These are phyloP conservation scores for Rhinocladiella mackenziei DNA, from an alignment of 2,329 filamentous ascomycete species.

Conservation along the genomic window DNA sequence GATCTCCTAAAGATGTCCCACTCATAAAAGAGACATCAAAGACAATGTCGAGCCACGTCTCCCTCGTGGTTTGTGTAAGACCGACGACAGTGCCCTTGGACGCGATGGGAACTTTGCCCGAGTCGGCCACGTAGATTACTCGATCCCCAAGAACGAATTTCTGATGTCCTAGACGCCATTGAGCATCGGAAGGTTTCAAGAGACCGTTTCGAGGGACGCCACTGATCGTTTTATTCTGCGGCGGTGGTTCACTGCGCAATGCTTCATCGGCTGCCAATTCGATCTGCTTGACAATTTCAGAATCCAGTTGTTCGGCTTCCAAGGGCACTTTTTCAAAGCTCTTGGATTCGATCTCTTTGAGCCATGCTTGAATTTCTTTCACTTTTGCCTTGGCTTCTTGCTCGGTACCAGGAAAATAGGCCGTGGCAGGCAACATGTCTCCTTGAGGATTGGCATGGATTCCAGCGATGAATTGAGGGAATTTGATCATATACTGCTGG, in stretches of 20 bases:
- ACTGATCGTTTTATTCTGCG: conserved; percentile 65
- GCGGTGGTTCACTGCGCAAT: conserved; percentile 49
- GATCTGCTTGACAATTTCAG: conserved; percentile 76
- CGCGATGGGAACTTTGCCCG: conserved; percentile 90
- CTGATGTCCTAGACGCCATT: conserved; percentile 84
- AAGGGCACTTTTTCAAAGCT: conserved; percentile 93
- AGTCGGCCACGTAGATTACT: conserved; percentile 85
- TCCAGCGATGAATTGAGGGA: conserved; percentile 90
- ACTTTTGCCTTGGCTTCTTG: conserved; percentile 68
- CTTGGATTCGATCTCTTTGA: conserved; percentile 87
- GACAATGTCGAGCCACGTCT: conserved; percentile 80
- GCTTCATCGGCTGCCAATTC: conserved; percentile 69
- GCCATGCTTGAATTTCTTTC: conserved; percentile 90
- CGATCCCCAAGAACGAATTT: conserved; percentile 81
- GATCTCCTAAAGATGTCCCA: conserved; percentile 82
- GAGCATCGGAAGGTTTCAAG: conserved; percentile 91
- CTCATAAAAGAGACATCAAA: conserved; percentile 98
- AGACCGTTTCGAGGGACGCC: conserved; percentile 82
- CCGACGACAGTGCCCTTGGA: conserved; percentile 91
- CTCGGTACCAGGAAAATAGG: conserved; percentile 70
- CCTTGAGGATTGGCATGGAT: conserved; percentile 81
- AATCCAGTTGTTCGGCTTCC: conserved; percentile 94
- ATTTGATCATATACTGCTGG: conserved; percentile 83
- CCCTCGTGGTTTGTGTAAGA: conserved; percentile 80
- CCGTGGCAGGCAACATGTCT: conserved; percentile 76